Percentiles rank a stretch among this genome's conserved stretches.
phyloP scores from a whole-genome alignment of 1,139 yeast genomes.

The Ogataea hybrid region DNA sequence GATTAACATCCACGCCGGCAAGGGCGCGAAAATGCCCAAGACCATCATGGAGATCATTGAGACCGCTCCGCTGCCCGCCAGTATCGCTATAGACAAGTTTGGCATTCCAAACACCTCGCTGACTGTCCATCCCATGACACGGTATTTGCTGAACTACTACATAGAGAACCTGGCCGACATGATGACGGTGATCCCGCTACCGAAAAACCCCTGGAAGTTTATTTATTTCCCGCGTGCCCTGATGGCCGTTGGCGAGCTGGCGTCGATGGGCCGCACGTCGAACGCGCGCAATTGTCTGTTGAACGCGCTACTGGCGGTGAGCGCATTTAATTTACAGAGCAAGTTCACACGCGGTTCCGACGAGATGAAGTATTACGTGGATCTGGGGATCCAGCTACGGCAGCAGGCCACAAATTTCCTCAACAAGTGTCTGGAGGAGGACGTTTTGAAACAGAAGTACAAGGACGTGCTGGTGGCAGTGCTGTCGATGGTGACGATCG shows the following conservation, averaged over 20 bases:
- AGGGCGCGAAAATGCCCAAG: too few relatives aligned
- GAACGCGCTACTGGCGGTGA: slow-evolving; percentile 77
- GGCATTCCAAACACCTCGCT: slow-evolving; percentile 61
- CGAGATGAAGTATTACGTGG: too few relatives aligned
- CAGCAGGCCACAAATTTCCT: too few relatives aligned
- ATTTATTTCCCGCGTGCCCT: slow-evolving; percentile 81
- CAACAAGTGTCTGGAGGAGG: too few relatives aligned
- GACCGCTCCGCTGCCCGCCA: slow-evolving; percentile 45
- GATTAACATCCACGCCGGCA: too few relatives aligned
- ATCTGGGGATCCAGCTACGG: too few relatives aligned
- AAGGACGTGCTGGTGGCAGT: too few relatives aligned
- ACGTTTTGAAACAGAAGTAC: too few relatives aligned
- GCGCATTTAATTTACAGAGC: slow-evolving; percentile 78
- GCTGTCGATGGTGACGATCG: too few relatives aligned
- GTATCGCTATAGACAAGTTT: slow-evolving; percentile 35
- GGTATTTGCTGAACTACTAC: slow-evolving; percentile 72
- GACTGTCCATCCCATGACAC: slow-evolving; percentile 61
- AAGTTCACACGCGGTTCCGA: too few relatives aligned
- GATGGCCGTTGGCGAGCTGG: slow-evolving; percentile 77
- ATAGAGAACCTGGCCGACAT: slow-evolving; percentile 78
- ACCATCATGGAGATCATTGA: too few relatives aligned
- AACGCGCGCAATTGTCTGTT: slow-evolving; percentile 75
- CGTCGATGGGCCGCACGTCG: slow-evolving; percentile 71
- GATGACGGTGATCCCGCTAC: slow-evolving; percentile 83
- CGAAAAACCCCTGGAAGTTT: slow-evolving; percentile 85